Percentiles rank a stretch among this genome's conserved stretches.
phyloP scores from a whole-genome alignment of 2,329 filamentous ascomycete species.

The Pseudohalonectria lignicola region DNA sequence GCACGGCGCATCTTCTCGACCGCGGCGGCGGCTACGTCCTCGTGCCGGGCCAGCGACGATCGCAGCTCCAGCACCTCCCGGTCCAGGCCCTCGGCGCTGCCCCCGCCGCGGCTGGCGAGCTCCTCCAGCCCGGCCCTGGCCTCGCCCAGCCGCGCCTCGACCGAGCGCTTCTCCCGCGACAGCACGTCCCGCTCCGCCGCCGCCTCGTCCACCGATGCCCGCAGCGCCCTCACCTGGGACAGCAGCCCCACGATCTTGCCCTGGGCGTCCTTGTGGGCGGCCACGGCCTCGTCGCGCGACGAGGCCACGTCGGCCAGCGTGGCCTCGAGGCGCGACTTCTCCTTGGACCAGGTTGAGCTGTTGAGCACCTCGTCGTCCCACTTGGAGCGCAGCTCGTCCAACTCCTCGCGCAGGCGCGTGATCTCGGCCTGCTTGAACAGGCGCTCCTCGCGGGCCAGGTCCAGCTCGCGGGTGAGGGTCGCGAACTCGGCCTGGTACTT shows the following conservation, averaged over 20 bases:
- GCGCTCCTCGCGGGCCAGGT: conserved; percentile 83
- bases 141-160: conserved; percentile 77
- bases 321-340: conserved; percentile 84
- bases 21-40: conserved; percentile 83
- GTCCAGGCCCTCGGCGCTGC: conserved; percentile 79
- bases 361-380: conserved; percentile 98
- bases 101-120: conserved; percentile 72
- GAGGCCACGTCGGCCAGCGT: conserved; percentile 80
- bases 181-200: conserved; percentile 76
- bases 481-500: conserved; percentile 95
- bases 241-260: conserved; percentile 83
- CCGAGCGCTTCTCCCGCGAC: conserved; percentile 77
- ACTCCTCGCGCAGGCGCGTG: conserved; percentile 80
- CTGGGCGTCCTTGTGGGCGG: conserved; percentile 90
- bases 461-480: conserved; percentile 80
- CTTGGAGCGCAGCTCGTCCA: conserved; percentile 88
- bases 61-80: conserved; percentile 84
- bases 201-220: conserved; percentile 76
- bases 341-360: conserved; percentile 96
- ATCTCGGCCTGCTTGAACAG: conserved; percentile 82
- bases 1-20: conserved; percentile 96
- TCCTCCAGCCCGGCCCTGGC: conserved; percentile 84
- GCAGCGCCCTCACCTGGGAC: conserved; percentile 76
- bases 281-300: conserved; percentile 87
- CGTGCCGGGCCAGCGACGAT: conserved; percentile 78